Conservation (phyloP, 129 eudicot species). For the Solidago caesia region DNA sequence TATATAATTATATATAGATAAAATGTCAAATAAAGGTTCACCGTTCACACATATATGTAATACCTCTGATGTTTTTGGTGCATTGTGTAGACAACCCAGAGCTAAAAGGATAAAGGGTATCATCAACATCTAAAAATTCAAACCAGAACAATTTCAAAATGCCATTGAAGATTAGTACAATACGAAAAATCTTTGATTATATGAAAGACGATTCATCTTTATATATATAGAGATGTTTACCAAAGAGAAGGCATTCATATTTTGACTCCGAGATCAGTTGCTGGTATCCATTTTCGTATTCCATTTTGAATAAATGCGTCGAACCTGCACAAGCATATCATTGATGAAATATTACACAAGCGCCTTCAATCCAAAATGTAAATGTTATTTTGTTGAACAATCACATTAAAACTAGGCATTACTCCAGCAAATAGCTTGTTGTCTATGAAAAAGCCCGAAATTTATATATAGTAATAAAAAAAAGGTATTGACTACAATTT, state of each 20-base stretch:
- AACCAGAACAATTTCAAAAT: neutral
- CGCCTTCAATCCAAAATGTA: neutral
- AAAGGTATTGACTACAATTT: no score
- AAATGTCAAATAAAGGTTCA: neutral
- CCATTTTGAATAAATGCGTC: conserved; percentile 42
- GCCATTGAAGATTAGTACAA: no score
- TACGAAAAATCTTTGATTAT: neutral
- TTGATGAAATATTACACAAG: neutral
- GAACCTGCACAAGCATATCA: neutral
- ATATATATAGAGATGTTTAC: conserved; percentile 37
- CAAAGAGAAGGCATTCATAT: conserved; percentile 93
- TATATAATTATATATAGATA: no score
- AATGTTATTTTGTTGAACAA: neutral
- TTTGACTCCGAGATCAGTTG: conserved; percentile 38
- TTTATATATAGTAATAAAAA: no score
- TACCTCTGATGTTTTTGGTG: conserved; percentile 85
- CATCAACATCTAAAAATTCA: conserved; percentile 76
- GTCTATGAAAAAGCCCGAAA: no score
- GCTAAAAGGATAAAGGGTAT: conserved; percentile 82
- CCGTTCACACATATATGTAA: neutral
- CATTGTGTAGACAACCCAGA: conserved; percentile 71
- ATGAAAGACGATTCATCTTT: neutral
- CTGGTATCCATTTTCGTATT: conserved; percentile 26
- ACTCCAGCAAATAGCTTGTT: neutral
- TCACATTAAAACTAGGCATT: neutral